phyloP scores from a whole-genome alignment of 164 flowering plant genomes.

The Buxus sempervirens region DNA sequence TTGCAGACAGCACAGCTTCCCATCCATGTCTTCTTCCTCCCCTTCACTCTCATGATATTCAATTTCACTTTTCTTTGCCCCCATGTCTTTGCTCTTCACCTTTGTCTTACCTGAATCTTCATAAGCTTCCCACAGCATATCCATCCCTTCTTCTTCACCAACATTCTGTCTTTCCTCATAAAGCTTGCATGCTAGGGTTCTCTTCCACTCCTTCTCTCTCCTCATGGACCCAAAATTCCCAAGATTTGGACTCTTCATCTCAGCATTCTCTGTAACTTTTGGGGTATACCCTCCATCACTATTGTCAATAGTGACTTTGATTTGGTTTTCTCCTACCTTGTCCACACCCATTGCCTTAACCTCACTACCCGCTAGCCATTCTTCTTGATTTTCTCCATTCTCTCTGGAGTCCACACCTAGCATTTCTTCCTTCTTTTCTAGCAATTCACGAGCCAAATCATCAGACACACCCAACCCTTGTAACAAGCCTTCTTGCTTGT shows the following conservation, averaged over 20 bases:
- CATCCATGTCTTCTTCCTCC: slow-evolving; percentile 28
- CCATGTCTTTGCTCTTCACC: slow-evolving; percentile 15
- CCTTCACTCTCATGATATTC: slow-evolving; percentile 32
- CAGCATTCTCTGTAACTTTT: slow-evolving; percentile 3
- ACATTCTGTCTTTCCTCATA: slow-evolving; percentile 72
- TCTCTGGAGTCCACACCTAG: slow-evolving; percentile 20
- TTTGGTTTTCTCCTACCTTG: slow-evolving; percentile 4
- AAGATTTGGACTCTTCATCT: slow-evolving; percentile 14
- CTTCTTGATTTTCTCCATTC: slow-evolving; percentile 20
- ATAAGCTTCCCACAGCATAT: slow-evolving; percentile 80
- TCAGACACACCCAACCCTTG: slow-evolving; percentile 18
- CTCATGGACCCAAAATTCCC: slow-evolving; percentile 65
- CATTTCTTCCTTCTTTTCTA: slow-evolving; percentile 24
- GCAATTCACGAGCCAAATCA: slow-evolving; percentile 11
- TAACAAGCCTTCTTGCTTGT: slow-evolving; percentile 21
- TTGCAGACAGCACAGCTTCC: slow-evolving; percentile 70
- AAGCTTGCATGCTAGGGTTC: slow-evolving; percentile 88
- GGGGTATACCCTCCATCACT: slow-evolving; percentile 5
- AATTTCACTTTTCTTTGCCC: slow-evolving; percentile 10
- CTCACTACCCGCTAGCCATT: slow-evolving; percentile 13
- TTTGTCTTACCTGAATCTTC: slow-evolving; percentile 36
- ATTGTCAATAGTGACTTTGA: neutral
- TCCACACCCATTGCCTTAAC: slow-evolving; percentile 25
- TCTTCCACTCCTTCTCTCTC: slow-evolving; percentile 81
- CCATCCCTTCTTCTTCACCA: slow-evolving; percentile 72